Evolutionary conservation across 805 yeast genomes (phyloP).

Genomic region (Starmerella potacharoeniae): DNA sequence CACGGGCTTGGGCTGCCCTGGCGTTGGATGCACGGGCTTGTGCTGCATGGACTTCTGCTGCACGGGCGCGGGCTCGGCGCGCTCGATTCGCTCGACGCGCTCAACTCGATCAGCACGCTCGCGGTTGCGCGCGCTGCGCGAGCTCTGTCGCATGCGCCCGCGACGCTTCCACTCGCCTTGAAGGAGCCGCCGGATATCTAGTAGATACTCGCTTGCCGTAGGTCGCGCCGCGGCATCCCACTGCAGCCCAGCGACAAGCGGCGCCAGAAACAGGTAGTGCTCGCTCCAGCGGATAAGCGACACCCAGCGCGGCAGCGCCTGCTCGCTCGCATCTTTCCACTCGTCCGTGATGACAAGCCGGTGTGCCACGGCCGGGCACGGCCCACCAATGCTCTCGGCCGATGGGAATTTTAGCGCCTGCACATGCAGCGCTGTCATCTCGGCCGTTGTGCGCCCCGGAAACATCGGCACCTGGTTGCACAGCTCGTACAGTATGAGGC

Average conservation of each 20-base stretch:
- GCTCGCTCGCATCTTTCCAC: neutral
- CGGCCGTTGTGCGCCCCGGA: conserved; percentile 70
- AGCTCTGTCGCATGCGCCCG: neutral
- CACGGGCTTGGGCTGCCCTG: no score
- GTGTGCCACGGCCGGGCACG: conserved; percentile 12
- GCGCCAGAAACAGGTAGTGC: conserved; percentile 22
- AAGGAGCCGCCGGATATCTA: neutral
- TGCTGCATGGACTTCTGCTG: no score
- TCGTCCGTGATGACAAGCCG: neutral
- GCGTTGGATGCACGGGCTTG: no score
- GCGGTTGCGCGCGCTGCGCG: neutral
- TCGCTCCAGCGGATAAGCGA: neutral
- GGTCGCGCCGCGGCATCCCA: conserved; percentile 58
- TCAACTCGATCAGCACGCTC: no score
- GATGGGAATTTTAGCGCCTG: conserved; percentile 66
- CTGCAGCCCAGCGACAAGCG: conserved; percentile 37
- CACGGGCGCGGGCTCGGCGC: no score
- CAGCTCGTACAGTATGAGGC: conserved; percentile 69
- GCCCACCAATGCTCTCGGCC: conserved; percentile 20
- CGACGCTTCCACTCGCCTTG: neutral
- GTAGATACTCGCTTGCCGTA: conserved; percentile 16
- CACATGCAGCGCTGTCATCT: conserved; percentile 62
- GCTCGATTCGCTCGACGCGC: no score
- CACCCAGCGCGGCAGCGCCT: neutral
- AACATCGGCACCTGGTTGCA: conserved; percentile 67